These are phyloP conservation scores for Colletotrichum euphorbiae DNA, from an alignment of 2,329 filamentous ascomycete genomes.

Conservation along the genomic window DNA sequence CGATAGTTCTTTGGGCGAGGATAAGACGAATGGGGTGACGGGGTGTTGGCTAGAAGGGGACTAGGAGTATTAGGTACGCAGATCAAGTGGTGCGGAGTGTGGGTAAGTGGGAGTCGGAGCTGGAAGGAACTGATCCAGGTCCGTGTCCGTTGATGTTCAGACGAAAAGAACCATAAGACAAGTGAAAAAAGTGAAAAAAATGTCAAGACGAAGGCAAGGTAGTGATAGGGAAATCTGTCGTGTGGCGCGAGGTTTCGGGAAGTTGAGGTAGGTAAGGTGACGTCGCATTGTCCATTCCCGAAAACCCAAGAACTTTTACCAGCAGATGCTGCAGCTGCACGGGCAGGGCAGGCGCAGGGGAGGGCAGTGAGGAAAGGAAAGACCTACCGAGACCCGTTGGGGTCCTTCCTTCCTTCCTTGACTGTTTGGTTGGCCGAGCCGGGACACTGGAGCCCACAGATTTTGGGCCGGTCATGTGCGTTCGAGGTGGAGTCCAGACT, in stretches of 20 bases:
- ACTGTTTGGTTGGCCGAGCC: slow-evolving; percentile 36
- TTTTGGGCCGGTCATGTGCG: slow-evolving; percentile 22
- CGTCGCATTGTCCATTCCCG: neutral
- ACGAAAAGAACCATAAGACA: neutral
- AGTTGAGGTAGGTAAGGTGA: neutral
- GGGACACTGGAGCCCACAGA: slow-evolving; percentile 20
- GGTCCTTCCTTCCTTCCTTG: neutral
- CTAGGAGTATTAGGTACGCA: neutral
- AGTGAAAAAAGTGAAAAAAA: neutral
- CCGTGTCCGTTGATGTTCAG: neutral
- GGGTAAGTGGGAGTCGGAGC: neutral
- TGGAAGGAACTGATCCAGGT: slow-evolving; percentile 9
- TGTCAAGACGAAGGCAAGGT: neutral
- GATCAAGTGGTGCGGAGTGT: neutral
- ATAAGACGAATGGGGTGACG: slow-evolving; percentile 8
- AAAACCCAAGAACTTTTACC: slow-evolving; percentile 1
- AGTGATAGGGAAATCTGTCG: slow-evolving; percentile 30
- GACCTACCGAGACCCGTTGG: slow-evolving; percentile 3
- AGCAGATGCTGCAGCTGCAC: slow-evolving; percentile 13
- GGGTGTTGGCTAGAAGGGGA: neutral
- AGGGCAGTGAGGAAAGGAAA: neutral
- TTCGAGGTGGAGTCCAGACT: neutral
- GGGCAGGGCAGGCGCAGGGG: slow-evolving; percentile 6
- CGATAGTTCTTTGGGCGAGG: neutral
- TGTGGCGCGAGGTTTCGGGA: slow-evolving; percentile 23